phyloP scores from a whole-genome alignment of 352 stramenopile genomes.

The Phytophthora cryptogea region DNA sequence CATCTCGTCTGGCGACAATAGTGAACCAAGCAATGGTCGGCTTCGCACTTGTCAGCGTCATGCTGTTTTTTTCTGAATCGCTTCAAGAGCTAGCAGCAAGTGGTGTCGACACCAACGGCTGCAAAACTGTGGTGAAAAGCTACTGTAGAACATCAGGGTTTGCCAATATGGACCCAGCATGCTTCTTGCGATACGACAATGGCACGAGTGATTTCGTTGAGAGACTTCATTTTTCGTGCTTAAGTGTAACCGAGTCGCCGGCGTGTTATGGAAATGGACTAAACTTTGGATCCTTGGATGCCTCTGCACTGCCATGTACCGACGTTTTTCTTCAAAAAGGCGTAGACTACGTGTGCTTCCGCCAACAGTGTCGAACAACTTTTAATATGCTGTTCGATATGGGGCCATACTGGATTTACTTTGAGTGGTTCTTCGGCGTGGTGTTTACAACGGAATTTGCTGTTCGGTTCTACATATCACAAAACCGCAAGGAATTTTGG shows the following conservation, averaged over 20 bases:
- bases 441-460: slow-evolving; percentile 61
- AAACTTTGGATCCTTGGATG: slow-evolving; percentile 58
- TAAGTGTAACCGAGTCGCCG: background rate
- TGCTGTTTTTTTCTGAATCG: slow-evolving; percentile 75
- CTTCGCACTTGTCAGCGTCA: slow-evolving; percentile 61
- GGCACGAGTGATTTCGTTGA: slow-evolving; percentile 34
- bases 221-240: slow-evolving; percentile 55
- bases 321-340: slow-evolving; percentile 40
- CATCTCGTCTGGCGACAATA: slow-evolving; percentile 42
- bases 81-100: slow-evolving; percentile 61
- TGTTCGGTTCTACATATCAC: slow-evolving; percentile 59
- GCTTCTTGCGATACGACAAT: slow-evolving; percentile 44
- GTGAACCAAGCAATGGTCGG: slow-evolving; percentile 67
- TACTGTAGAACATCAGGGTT: slow-evolving; percentile 56
- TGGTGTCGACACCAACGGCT: slow-evolving; percentile 48
- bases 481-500: slow-evolving; percentile 44
- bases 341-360: slow-evolving; percentile 48
- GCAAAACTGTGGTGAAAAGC: slow-evolving; percentile 47
- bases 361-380: slow-evolving; percentile 44
- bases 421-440: slow-evolving; percentile 70
- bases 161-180: slow-evolving; percentile 42
- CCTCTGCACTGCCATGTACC: slow-evolving; percentile 30
- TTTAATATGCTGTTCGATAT: slow-evolving; percentile 56
- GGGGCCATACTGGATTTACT: slow-evolving; percentile 77
- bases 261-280: slow-evolving; percentile 54